Percentiles rank a stretch among this genome's conserved stretches.
phyloP scores from a whole-genome alignment of 768 basidiomycete genomes.

The Crassisporium funariophilum region DNA sequence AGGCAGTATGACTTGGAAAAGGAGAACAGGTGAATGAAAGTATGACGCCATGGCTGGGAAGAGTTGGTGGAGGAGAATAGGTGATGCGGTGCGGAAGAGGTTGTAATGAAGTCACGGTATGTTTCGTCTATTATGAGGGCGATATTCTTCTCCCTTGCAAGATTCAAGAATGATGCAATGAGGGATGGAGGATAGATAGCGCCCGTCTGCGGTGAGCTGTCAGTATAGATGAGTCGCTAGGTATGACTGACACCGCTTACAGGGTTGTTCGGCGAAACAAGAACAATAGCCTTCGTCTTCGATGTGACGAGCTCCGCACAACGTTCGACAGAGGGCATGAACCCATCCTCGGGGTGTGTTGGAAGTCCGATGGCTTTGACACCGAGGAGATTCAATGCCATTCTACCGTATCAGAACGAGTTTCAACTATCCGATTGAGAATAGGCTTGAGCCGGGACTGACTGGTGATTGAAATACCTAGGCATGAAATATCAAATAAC shows the following conservation, averaged over 20 bases:
- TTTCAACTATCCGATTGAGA: background rate
- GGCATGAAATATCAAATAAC: background rate
- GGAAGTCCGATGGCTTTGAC: constrained; percentile 59
- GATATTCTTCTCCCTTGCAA: constrained; percentile 55
- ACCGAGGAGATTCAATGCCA: constrained; percentile 66
- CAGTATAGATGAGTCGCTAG: background rate
- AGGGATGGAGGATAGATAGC: constrained; percentile 62
- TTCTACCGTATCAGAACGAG: constrained; percentile 45
- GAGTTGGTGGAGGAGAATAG: constrained; percentile 52
- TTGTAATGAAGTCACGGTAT: constrained; percentile 77
- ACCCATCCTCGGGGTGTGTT: constrained; percentile 51
- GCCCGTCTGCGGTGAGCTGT: constrained; percentile 46
- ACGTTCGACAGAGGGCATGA: constrained; percentile 56
- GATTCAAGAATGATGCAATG: constrained; percentile 56
- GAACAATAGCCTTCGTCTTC: constrained; percentile 67
- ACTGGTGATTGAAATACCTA: constrained; percentile 74
- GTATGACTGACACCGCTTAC: background rate
- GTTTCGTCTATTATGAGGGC: constrained; percentile 87
- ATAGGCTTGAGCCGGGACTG: constrained; percentile 12
- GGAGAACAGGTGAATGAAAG: constrained; percentile 71
- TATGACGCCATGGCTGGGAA: constrained; percentile 52
- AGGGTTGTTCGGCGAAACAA: constrained; percentile 82
- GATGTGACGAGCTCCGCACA: constrained; percentile 56
- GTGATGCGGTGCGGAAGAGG: constrained; percentile 52
- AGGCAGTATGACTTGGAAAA: constrained; percentile 81